Conservation (phyloP, 2,329 filamentous ascomycete genomes). For the Colletotrichum shisoi region DNA sequence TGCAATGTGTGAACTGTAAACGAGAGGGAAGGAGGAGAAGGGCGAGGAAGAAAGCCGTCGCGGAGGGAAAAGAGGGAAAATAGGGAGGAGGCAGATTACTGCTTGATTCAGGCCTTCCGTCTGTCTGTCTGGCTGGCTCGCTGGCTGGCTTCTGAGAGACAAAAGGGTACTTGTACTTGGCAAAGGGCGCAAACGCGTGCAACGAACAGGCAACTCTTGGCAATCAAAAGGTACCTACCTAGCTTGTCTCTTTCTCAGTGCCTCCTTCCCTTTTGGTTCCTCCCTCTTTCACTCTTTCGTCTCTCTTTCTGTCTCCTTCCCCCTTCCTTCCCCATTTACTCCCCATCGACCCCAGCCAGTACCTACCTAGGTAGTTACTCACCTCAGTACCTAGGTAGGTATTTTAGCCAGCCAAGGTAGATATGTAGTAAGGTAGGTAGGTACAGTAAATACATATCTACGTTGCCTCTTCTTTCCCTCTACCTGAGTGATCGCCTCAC, state of each 20-base stretch:
- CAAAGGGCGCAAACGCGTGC: slow-evolving; percentile 13
- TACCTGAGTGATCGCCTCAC: not conserved
- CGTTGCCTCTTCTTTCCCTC: not conserved
- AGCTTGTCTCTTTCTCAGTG: not conserved
- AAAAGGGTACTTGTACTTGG: slow-evolving; percentile 19
- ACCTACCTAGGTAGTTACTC: too few relatives aligned
- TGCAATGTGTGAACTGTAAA: not conserved
- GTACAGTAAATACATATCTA: too few relatives aligned
- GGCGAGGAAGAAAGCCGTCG: not conserved
- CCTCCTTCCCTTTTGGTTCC: not conserved
- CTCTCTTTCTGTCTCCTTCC: not conserved
- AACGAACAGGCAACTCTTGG: slow-evolving; percentile 19
- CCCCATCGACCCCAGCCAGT: too few relatives aligned
- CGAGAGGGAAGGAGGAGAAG: not conserved
- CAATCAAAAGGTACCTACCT: not conserved
- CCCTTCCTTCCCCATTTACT: not conserved
- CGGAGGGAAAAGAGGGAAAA: not conserved
- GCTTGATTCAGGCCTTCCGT: slow-evolving; percentile 9
- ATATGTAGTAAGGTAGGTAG: too few relatives aligned
- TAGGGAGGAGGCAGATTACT: slow-evolving; percentile 12
- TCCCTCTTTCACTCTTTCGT: not conserved
- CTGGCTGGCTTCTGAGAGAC: not conserved
- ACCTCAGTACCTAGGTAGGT: too few relatives aligned
- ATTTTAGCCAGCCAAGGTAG: too few relatives aligned
- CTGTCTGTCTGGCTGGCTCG: too few relatives aligned